Percentiles rank a stretch among this genome's conserved stretches.
Evolutionary conservation across 352 stramenopile species (phyloP).

Genomic region (Globisporangium yorkense): DNA sequence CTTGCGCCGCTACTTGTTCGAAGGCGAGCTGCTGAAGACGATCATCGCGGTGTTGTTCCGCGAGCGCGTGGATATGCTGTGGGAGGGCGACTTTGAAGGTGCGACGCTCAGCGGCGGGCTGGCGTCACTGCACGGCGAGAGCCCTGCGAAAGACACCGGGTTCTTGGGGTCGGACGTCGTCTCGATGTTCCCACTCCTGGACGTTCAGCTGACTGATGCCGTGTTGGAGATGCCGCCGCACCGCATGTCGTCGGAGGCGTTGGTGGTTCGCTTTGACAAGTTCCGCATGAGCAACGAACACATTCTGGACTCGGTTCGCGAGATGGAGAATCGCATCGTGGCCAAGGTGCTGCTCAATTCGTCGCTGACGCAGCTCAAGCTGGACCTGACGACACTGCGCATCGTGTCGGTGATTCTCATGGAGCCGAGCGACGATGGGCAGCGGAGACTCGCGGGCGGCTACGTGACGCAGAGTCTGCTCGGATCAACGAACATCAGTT

Average conservation of each 20-base stretch:
- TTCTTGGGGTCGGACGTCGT: conserved; percentile 66
- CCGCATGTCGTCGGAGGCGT: conserved; percentile 66
- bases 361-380: conserved; percentile 62
- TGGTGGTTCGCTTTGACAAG: conserved; percentile 64
- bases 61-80: conserved; percentile 56
- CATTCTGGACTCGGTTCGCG: conserved; percentile 46
- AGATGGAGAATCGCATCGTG: conserved; percentile 72
- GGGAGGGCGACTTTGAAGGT: conserved; percentile 73
- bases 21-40: conserved; percentile 60
- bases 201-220: conserved; percentile 62
- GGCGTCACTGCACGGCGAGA: conserved; percentile 3
- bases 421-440: conserved; percentile 24
- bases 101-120: conserved; percentile 19
- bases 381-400: conserved; percentile 57
- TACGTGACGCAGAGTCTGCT: conserved; percentile 67
- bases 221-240: conserved; percentile 75
- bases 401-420: conserved; percentile 77
- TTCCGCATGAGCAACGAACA: conserved; percentile 66
- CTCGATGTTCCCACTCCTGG: conserved; percentile 75
- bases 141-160: conserved; percentile 6
- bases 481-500: conserved; percentile 51
- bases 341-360: conserved; percentile 83
- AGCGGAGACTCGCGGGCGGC: conserved; percentile 24
- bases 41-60: conserved; percentile 50
- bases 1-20: conserved; percentile 64